Evolutionary conservation across 805 yeast species (phyloP), one percentile per base, ranked within the genome.

Genomic region (Saccharomyces paradoxus): DNA sequence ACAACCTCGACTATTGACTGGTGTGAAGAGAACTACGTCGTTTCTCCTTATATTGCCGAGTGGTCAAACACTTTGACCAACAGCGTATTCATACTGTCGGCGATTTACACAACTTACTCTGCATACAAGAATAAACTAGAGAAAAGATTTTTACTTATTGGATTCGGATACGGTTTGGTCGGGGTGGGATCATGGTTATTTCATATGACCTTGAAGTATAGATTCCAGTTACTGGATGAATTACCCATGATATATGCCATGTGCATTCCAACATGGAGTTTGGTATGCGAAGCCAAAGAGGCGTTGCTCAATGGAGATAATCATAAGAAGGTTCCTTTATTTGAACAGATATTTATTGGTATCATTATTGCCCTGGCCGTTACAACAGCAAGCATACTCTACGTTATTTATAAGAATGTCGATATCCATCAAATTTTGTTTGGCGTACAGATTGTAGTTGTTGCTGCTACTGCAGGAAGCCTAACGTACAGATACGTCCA

Each of bases 231-330:
- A 57, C 77, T 92, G 69, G 98, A 91, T 73, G 98, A 91, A 69
- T 76, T 91, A 63, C 98, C 98, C 41, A 91, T 91, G 98, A 88
- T 92, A 58, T 91, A 92, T 71, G 96, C 96, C 28, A 92, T 97
- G 2, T 94, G 97, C 60, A 83, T 92, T 41, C 97, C 97, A 0
- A 83, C 88, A 58, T 88, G 94, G 95, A 79, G 84, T 44, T 83
- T 87, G 0, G 82, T 85, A 58, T 78, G 86, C 48, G 86, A 82
- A 63, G 81, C 80, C 47, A 74, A 71, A 7, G 63, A 60, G 31
- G 53, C 57, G 21, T 37, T 61, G 32, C 41, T 46, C 8, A 13
- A 37, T 17, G 44, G 44, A 17, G 64, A 58, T 17, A 60, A 17
- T 49, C 51, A 22, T 24, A 49, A 24, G 46, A 50, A 31, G 53